A percentile compares a stretch with the other conserved stretches of the same genome.
Conservation (phyloP, 768 basidiomycete species). For the Exidia glandulosa region DNA sequence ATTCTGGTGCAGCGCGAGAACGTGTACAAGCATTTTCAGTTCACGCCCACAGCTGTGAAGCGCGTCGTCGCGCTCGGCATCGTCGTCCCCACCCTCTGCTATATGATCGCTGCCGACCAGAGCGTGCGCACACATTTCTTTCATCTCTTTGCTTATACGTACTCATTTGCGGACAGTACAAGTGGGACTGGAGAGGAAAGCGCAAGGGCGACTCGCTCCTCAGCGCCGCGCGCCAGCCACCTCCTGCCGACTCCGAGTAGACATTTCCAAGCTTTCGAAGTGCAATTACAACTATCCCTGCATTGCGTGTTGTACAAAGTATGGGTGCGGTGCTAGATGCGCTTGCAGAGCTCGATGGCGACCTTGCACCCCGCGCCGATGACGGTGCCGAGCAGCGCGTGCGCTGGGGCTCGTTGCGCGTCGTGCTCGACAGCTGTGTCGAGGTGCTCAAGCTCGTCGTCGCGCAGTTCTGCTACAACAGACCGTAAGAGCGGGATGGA, state of each 20-base stretch:
- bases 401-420: slow-evolving; percentile 83
- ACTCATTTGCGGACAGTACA: background rate
- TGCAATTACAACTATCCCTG: too few species aligned
- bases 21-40: slow-evolving; percentile 74
- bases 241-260: too few species aligned
- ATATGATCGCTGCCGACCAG: slow-evolving; percentile 22
- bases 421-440: slow-evolving; percentile 82
- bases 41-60: slow-evolving; percentile 58
- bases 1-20: slow-evolving; percentile 53
- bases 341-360: slow-evolving; percentile 84
- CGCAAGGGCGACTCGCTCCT: slow-evolving; percentile 1
- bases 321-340: too few species aligned
- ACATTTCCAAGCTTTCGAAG: too few species aligned
- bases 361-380: slow-evolving; percentile 79
- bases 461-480: slow-evolving; percentile 74
- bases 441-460: slow-evolving; percentile 91
- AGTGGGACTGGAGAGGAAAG: slow-evolving; percentile 1
- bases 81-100: slow-evolving; percentile 49
- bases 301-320: too few species aligned
- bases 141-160: background rate
- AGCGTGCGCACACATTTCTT: background rate
- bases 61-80: slow-evolving; percentile 50
- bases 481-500: slow-evolving; percentile 65
- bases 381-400: slow-evolving; percentile 78
- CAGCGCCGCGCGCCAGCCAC: background rate